Conservation (phyloP, 1,139 yeast species). For the Candida glucosophila region DNA sequence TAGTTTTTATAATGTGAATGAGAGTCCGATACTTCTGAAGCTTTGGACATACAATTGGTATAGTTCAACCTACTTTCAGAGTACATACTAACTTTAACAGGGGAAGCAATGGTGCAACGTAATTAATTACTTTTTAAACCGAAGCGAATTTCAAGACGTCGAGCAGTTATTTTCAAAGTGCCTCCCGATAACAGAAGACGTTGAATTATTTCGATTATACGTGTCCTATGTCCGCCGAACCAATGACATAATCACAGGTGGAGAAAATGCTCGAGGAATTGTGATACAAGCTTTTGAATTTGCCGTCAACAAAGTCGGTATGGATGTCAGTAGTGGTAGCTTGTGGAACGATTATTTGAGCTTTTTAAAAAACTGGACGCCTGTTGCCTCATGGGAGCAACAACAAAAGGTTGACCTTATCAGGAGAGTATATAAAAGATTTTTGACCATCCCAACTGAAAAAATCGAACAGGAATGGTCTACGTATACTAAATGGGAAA, state of each 20-base stretch:
- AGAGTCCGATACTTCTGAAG: too few species aligned
- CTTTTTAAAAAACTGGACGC: conserved; percentile 74
- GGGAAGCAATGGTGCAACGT: conserved; percentile 69
- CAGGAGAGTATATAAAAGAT: conserved; percentile 64
- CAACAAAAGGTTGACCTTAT: conserved; percentile 75
- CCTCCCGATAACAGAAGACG: conserved; percentile 49
- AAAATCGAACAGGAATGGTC: conserved; percentile 77
- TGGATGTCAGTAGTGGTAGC: conserved; percentile 63
- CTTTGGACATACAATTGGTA: too few species aligned
- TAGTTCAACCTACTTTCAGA: too few species aligned
- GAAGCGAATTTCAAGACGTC: conserved; percentile 62
- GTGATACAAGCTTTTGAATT: conserved; percentile 81
- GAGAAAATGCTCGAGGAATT: conserved; percentile 70
- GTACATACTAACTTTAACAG: too few species aligned
- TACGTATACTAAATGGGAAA: conserved; percentile 77
- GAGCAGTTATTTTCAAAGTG: conserved; percentile 58
- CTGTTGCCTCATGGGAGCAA: conserved; percentile 77
- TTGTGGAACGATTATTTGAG: conserved; percentile 80
- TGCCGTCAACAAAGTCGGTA: conserved; percentile 70
- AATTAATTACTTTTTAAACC: conserved; percentile 56
- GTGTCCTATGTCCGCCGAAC: conserved; percentile 72
- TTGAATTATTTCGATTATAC: conserved; percentile 66
- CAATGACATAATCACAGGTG: conserved; percentile 74
- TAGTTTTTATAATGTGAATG: too few species aligned
- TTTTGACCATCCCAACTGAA: conserved; percentile 63